Base-by-base conservation (phyloP, 257 asterid species). In the Striga asiatica region DNA sequence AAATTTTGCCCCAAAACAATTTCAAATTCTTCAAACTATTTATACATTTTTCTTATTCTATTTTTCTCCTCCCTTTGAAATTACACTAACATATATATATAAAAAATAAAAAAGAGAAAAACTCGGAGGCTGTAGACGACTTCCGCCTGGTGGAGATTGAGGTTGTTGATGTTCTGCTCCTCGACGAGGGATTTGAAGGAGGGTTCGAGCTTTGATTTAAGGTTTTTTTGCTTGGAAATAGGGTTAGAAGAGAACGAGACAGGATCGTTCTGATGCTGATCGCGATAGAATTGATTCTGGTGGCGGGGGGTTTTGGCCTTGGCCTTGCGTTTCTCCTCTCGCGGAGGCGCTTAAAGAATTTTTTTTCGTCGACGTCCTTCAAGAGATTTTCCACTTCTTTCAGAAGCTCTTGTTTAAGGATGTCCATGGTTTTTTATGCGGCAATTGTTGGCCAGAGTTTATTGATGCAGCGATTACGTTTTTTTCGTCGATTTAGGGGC, bases 251-350 rank as follows among this genome's bases (percentile, higher is more conserved):
- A 60, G 0, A 80, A 65, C 4, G 87, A 69, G 9, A 70, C 64
- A 4, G 83, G 51, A 11, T 68, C 73, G 20, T 45, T 18, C 20
- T 46, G 62, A 21, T 54, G 58, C 22, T 68, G 55, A 19, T 61
- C 53, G 7, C 66, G 57, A 25, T 61, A 59, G 23, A 34, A 50
- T 62, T 78, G 75, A 75, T 81, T 81, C 0, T 75, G 81, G 31
- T n/a, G n/a, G n/a, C 85, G 92, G 16, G 66, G 81, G 46, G 88
- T 71, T 72, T 86, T 86, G 14, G 89, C 85, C 70, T 83, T 94
- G 13, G 88, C 81, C 67, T 89, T 89, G 46, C 81, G 89, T 54
- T 77, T 80, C 42, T 91, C 95, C 69, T 84, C 94, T 91, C 97
- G 1, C 91, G 87, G 51, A 91, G 64, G 23, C 83, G 80, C 73